A percentile compares a stretch with the other conserved stretches of the same genome.
Conservation (phyloP, 306 rosid genomes). For the Argentina anserina region DNA sequence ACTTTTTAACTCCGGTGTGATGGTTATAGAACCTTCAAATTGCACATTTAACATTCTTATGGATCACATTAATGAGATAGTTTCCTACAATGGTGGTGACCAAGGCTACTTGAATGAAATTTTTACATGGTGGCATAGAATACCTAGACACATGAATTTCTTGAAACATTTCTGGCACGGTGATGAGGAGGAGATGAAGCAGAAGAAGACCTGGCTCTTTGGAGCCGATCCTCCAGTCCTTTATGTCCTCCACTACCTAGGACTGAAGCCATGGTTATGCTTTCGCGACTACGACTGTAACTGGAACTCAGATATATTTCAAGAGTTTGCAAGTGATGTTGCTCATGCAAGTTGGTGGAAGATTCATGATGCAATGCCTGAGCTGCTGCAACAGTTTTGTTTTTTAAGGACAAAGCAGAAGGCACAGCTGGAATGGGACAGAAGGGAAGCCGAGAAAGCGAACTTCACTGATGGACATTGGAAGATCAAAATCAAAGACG, state of each 20-base stretch:
- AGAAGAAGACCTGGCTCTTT: slow-evolving; percentile 68
- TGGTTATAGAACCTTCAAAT: slow-evolving; percentile 94
- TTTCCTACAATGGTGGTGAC: slow-evolving; percentile 95
- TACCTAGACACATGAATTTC: slow-evolving; percentile 95
- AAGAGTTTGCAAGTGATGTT: slow-evolving; percentile 85
- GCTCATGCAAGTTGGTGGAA: slow-evolving; percentile 92
- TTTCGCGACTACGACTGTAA: slow-evolving; percentile 89
- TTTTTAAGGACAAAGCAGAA: slow-evolving; percentile 74
- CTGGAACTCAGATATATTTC: slow-evolving; percentile 77
- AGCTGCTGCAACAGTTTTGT: slow-evolving; percentile 74
- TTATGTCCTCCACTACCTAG: slow-evolving; percentile 81
- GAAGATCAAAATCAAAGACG: slow-evolving; percentile 55
- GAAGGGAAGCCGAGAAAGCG: slow-evolving; percentile 64
- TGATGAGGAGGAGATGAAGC: slow-evolving; percentile 71
- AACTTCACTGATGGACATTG: slow-evolving; percentile 86
- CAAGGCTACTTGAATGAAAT: slow-evolving; percentile 88
- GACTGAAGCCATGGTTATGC: slow-evolving; percentile 88
- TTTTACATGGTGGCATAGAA: slow-evolving; percentile 97
- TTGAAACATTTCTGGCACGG: slow-evolving; percentile 93
- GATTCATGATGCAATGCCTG: slow-evolving; percentile 90
- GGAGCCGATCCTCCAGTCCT: slow-evolving; percentile 82
- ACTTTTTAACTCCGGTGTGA: slow-evolving; percentile 95
- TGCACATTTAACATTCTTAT: slow-evolving; percentile 81
- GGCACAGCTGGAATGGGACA: slow-evolving; percentile 89
- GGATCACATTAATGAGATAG: slow-evolving; percentile 79